Base-by-base conservation (phyloP, 768 basidiomycete genomes). In the Nidularia pulvinata region DNA sequence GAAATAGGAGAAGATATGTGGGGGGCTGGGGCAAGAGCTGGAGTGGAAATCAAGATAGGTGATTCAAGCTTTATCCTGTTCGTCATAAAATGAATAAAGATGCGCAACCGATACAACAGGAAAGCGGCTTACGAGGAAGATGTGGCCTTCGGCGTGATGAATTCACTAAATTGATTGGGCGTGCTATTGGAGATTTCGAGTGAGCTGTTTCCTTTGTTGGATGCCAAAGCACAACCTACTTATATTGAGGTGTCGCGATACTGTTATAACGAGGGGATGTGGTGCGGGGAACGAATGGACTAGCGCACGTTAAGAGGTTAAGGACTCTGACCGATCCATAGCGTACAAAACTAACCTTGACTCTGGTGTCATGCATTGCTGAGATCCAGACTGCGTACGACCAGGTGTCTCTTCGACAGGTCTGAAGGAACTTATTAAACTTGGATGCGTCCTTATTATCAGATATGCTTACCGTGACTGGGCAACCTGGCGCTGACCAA, bases 291-390 rank as follows among this genome's bases (percentile, higher is more conserved):
- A 58, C 54, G 34, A 51, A 53, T 30, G 55, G 58, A 53, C 58
- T 57, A 46, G 16, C 48, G 47, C 37, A n/a, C n/a, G n/a, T n/a
- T n/a, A n/a, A 51, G 36, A 16, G 34, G 14, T 42, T 53, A 19
- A 43, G 65, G 53, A 6, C 61, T 60, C 10, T 1, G 33, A n/a
- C 7, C 45, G 13, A 36, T 43, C 42, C 4, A 44, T 22, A 50
- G 14, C n/a, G 34, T 50, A 33, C 25, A 46, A 7, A 33, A 52
- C 62, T 57, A 33, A 75, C 79, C 78, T 81, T 42, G 78, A 76
- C 57, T 78, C 76, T 42, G 79, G 79, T 3, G 79, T 81, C 50
- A 73, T 60, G 51, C 68, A 73, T 60, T 76, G 76, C 44, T 70
- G 72, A 36, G 66, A 66, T 46, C 52, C 55, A 9, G 58, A 54